phyloP scores from a whole-genome alignment of 768 basidiomycete species.

The Lactifluus echinatus region DNA sequence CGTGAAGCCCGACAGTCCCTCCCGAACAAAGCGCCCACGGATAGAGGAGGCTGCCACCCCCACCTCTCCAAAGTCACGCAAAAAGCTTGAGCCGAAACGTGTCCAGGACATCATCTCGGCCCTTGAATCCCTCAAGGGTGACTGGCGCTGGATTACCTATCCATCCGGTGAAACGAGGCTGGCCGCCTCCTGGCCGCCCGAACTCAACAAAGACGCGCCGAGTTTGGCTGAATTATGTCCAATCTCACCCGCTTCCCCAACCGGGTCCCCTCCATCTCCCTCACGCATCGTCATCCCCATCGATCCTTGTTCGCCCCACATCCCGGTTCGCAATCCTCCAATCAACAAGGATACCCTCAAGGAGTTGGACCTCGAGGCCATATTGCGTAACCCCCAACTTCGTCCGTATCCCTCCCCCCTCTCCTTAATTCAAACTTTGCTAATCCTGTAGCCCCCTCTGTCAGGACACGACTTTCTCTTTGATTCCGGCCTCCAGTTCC shows the following conservation, averaged over 20 bases:
- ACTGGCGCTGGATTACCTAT: conserved; percentile 21
- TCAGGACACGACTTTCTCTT: conserved; percentile 86
- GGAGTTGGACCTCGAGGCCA: conserved; percentile 78
- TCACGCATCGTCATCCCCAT: conserved; percentile 30
- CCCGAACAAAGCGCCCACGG: conserved; percentile 19
- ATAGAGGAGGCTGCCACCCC: conserved; percentile 9
- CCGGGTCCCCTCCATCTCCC: conserved; percentile 19
- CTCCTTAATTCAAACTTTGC: neutral
- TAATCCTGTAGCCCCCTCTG: conserved; percentile 11
- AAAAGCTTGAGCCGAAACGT: conserved; percentile 15
- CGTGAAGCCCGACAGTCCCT: conserved; percentile 16
- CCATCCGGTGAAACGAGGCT: conserved; percentile 20
- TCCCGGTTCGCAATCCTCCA: conserved; percentile 63
- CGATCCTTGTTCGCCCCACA: conserved; percentile 41
- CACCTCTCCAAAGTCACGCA: conserved; percentile 12
- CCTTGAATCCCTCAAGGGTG: conserved; percentile 19
- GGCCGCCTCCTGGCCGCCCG: conserved; percentile 21
- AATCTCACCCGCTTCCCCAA: conserved; percentile 21
- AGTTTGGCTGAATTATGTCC: conserved; percentile 11
- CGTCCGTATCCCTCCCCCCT: conserved; percentile 45
- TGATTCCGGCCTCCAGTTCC: conserved; percentile 76
- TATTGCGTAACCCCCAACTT: conserved; percentile 84
- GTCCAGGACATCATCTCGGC: conserved; percentile 16
- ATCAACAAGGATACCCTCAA: conserved; percentile 79
- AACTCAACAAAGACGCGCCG: conserved; percentile 20